A percentile compares a stretch with the other conserved stretches of the same genome.
Conservation (phyloP, 164 flowering plant genomes). For the Vitis rupestris region DNA sequence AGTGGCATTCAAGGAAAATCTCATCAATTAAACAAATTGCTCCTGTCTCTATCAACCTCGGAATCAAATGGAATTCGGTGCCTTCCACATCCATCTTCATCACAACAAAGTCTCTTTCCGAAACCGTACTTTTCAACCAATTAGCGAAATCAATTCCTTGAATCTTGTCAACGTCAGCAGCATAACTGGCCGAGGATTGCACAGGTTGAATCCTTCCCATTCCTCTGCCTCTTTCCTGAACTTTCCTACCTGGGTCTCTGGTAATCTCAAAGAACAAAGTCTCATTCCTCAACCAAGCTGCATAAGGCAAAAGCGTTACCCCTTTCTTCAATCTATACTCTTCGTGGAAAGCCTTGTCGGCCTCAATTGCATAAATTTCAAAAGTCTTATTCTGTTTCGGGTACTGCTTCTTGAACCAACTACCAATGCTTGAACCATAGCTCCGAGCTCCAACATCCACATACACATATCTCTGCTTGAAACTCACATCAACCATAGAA, state of each 20-base stretch:
- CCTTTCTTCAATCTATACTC: constrained; percentile 66
- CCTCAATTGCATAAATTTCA: constrained; percentile 88
- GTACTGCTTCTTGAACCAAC: constrained; percentile 96
- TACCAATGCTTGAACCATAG: constrained; percentile 92
- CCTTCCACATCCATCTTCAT: constrained; percentile 99
- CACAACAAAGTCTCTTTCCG: constrained; percentile 85
- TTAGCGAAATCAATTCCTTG: constrained; percentile 90
- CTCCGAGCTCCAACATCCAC: constrained; percentile 92
- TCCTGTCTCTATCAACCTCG: constrained; percentile 83
- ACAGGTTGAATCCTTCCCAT: constrained; percentile 88
- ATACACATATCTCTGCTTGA: constrained; percentile 74
- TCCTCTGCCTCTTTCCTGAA: constrained; percentile 57
- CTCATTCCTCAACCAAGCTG: constrained; percentile 95
- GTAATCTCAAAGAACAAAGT: constrained; percentile 74
- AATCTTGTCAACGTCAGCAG: constrained; percentile 58
- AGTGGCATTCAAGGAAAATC: constrained; percentile 93
- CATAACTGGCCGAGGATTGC: constrained; percentile 21
- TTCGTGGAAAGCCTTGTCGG: constrained; percentile 73
- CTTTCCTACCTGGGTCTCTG: constrained; percentile 54
- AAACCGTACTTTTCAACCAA: constrained; percentile 84
- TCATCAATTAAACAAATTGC: constrained; percentile 96
- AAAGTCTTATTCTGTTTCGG: constrained; percentile 91
- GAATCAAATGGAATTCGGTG: constrained; percentile 89
- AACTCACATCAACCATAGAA: constrained; percentile 75
- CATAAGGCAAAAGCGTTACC: constrained; percentile 76